phyloP scores from a whole-genome alignment of 2,329 filamentous ascomycete species.

The Pseudocercospora macadamiae region DNA sequence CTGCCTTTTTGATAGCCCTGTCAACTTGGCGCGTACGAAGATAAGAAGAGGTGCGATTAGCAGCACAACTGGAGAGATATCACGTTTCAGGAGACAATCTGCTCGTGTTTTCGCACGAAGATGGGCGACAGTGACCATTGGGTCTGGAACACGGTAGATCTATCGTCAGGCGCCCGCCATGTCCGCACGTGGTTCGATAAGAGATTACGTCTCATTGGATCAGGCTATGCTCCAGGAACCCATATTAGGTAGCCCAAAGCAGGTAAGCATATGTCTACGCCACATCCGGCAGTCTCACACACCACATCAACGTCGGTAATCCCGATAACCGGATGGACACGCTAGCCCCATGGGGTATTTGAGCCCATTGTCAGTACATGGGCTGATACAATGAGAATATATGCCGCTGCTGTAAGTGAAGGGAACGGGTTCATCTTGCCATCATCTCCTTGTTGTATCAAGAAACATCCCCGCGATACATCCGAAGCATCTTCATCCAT shows the following conservation, averaged over 20 bases:
- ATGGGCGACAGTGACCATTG: constrained; percentile 10
- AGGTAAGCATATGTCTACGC: constrained; percentile 8
- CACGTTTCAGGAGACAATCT: constrained; percentile 4
- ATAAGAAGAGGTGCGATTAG: background rate
- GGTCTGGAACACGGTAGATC: background rate
- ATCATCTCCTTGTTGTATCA: constrained; percentile 1
- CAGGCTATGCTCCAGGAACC: constrained; percentile 9
- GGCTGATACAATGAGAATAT: constrained; percentile 11
- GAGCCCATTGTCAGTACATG: constrained; percentile 14
- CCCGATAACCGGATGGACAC: constrained; percentile 11
- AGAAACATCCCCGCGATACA: background rate
- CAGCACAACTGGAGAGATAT: background rate
- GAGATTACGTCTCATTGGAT: constrained; percentile 1
- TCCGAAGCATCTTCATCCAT: background rate
- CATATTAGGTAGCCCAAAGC: constrained; percentile 18
- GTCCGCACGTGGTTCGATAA: background rate
- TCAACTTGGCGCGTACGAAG: background rate
- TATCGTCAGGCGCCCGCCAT: background rate
- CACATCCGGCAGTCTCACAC: constrained; percentile 7
- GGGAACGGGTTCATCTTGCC: background rate
- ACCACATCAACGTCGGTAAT: constrained; percentile 6
- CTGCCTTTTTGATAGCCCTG: background rate
- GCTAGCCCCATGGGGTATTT: constrained; percentile 21
- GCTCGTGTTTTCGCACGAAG: constrained; percentile 10
- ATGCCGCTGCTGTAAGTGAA: constrained; percentile 10